Evolutionary conservation across 805 yeast species (phyloP).

Genomic region (Metschnikowia picachoensis): DNA sequence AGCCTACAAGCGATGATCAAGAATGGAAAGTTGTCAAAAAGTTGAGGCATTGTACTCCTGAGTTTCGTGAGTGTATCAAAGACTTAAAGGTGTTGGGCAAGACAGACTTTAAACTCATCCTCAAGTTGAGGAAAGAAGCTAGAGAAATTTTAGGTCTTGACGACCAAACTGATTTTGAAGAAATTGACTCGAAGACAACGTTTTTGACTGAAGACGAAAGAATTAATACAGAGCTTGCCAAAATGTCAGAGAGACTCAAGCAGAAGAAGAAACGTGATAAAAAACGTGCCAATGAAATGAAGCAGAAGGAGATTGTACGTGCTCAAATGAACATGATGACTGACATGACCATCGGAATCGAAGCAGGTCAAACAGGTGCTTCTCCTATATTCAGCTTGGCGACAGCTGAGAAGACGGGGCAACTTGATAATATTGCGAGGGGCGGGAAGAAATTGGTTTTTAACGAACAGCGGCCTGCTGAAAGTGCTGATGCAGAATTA

Average conservation of each 20-base stretch:
- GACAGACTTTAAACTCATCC: constrained; percentile 81
- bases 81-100: constrained; percentile 93
- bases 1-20: constrained; percentile 50
- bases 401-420: constrained; percentile 85
- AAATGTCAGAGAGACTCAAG: constrained; percentile 66
- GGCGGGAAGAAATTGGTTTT: constrained; percentile 72
- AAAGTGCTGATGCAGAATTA: not conserved
- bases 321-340: constrained; percentile 96
- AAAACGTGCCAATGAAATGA: constrained; percentile 73
- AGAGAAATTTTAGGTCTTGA: constrained; percentile 72
- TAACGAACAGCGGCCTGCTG: not conserved
- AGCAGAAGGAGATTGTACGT: constrained; percentile 83
- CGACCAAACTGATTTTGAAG: constrained; percentile 47
- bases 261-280: constrained; percentile 70
- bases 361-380: constrained; percentile 77
- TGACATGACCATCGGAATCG: constrained; percentile 89
- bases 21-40: constrained; percentile 72
- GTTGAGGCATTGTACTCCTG: constrained; percentile 73
- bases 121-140: constrained; percentile 87
- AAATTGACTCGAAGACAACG: constrained; percentile 56
- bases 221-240: constrained; percentile 79
- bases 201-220: constrained; percentile 82
- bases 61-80: constrained; percentile 75
- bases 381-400: constrained; percentile 79
- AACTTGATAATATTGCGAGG: constrained; percentile 62